Evolutionary conservation across 805 yeast genomes (phyloP), one percentile per base, ranked within the genome.

Genomic region (Hanseniaspora lindneri): DNA sequence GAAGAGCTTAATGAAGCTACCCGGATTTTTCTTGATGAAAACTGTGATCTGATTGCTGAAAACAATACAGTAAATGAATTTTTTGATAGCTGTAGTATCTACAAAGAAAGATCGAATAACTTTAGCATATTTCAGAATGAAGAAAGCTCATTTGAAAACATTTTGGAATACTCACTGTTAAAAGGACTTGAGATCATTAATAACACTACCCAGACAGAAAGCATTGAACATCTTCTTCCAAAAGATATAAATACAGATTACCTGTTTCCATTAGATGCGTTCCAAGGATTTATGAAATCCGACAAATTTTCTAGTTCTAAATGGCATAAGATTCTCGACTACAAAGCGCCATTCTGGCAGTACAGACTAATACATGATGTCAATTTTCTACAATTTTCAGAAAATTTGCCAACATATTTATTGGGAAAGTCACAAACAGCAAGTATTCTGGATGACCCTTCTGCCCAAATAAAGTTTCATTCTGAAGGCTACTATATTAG

Each of bases 401-500:
- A 27, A 8, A 29, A 20, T 4, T 13, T 39, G 28, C 33, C 43
- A 5, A 28, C 43, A 13, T 46, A 24, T 25, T 8, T 23, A 17
- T n/a, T 46, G 16, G 49, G 49, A 3, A n/a, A 7, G 10, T 13
- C 43, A 14, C 25, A 13, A 39, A 13, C 21, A 6, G 3, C n/a
- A 1, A 16, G 23, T 20, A 46, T 46, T 14, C 9, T 29, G 3
- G 13, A 30, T 10, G 43, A 42, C 17, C 11, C 24, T 2, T 25
- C 41, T 6, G 44, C 44, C 3, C 16, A 48, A 44, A 49, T 17
- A 41, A 49, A 56, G 3, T 58, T 67, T 24, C 58, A 59, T 35
- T 61, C 66, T 27, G 60, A 61, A 23, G 69, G 67, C 9, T 61
- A 64, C 41, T 61, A 63, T 39, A 52, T 64, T 3, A 60, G 62